phyloP scores from a whole-genome alignment of 352 stramenopile species.

The Chrysophaeum taylorii region DNA sequence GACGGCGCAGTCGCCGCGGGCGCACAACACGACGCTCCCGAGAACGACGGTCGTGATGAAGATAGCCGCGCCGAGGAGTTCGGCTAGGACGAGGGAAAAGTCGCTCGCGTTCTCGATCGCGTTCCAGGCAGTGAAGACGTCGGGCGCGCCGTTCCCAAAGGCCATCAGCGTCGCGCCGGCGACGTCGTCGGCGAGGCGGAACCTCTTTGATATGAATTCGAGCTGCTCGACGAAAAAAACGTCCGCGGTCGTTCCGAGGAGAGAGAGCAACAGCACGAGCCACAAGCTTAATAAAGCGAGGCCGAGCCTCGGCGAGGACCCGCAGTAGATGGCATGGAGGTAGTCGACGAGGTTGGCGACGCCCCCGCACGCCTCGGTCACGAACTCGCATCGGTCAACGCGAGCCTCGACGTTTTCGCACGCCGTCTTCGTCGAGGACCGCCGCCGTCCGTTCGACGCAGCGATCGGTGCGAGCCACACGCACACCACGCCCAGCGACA shows the following conservation, averaged over 20 bases:
- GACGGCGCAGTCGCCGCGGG: too few relatives aligned
- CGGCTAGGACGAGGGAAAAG: constrained; percentile 27
- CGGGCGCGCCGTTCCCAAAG: constrained; percentile 73
- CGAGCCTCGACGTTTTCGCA: background rate
- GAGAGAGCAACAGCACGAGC: constrained; percentile 21
- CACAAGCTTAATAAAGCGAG: constrained; percentile 11
- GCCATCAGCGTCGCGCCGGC: constrained; percentile 70
- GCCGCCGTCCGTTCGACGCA: too few relatives aligned
- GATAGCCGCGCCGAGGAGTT: constrained; percentile 53
- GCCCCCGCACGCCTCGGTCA: background rate
- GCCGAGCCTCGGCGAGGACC: background rate
- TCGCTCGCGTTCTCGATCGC: constrained; percentile 35
- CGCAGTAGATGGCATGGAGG: background rate
- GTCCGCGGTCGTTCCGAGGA: constrained; percentile 70
- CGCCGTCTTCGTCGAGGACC: too few relatives aligned
- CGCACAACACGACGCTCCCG: constrained; percentile 49
- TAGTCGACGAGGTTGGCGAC: background rate
- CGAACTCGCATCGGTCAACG: background rate
- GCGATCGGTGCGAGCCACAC: too few relatives aligned
- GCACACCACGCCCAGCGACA: too few relatives aligned
- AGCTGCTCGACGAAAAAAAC: constrained; percentile 76
- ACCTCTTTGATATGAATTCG: constrained; percentile 62
- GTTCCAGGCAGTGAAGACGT: constrained; percentile 73
- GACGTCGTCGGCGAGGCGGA: constrained; percentile 32
- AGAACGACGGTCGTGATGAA: constrained; percentile 60